Base-by-base conservation (phyloP, 2,329 filamentous ascomycete species). In the Neoascochyta sp. region DNA sequence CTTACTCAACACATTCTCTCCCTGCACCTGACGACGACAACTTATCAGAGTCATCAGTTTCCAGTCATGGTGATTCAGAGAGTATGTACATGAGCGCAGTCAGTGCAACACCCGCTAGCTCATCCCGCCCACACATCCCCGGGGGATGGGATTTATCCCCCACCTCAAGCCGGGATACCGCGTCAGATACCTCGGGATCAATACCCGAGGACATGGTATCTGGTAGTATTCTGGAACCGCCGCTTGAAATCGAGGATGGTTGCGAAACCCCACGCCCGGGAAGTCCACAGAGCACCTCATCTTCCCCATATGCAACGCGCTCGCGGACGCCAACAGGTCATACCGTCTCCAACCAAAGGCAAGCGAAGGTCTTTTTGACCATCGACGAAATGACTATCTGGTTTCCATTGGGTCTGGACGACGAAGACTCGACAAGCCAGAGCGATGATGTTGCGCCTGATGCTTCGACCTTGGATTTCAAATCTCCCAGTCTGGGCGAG, bases 51-150 rank as follows among this genome's bases (percentile, higher is more conserved):
- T 90, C 86, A 4, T 80, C 76, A 22, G 53, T 88, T 1, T 90
- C 84, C 51, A 86, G 77, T 19, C 83, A 87, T 36, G 83, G 87
- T 39, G 84, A 90, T 41, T 85, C 84, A 0, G 80, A 86, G 52
- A 92, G 86, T 57, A 85, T 93, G 80, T 93, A 92, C 49, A 81
- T 88, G 80, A 90, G 78, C 51, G 78, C 75, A 8, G 65, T 79
- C 32, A 77, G 73, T 35, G 61, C 64, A 20, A 55, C 54, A 7
- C 55, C 60, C 14, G 38, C 29, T 3, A 29, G 33, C 21, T 35
- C 45, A 7, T 47, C 48, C 14, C 46, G 34, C 5, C 37, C 32
- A 15, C 41, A 55, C 21, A 44, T 70, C 23, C 67, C 67, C 15
- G 68, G 67, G 14, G 63, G 60, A 7, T 70, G 68, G 67, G 58